phyloP scores from a whole-genome alignment of 345 rosid species.

The Dipteronia sinensis region DNA sequence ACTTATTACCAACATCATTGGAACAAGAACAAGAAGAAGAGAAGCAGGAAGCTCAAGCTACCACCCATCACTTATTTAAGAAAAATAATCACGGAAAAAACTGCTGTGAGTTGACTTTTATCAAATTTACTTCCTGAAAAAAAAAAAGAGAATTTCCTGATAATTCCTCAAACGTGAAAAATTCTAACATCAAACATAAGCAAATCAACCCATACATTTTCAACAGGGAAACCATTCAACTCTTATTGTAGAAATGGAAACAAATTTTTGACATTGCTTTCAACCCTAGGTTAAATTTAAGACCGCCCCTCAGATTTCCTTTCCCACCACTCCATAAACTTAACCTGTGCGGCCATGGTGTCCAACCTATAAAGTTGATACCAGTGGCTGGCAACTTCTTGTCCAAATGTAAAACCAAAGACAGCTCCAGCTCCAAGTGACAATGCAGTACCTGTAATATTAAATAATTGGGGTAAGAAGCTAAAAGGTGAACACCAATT shows the following conservation, averaged over 20 bases:
- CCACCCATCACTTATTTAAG: no score
- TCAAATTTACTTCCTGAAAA: no score
- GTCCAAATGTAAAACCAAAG: conserved; percentile 92
- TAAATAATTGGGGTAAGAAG: not conserved
- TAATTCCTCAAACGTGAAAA: no score
- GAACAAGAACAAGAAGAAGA: no score
- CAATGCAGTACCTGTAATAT: conserved; percentile 70
- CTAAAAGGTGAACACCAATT: not conserved
- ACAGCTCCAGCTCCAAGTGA: conserved; percentile 79
- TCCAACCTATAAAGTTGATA: conserved; percentile 83
- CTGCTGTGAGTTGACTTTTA: not conserved
- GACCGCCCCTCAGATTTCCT: conserved; percentile 44
- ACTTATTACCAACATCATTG: no score
- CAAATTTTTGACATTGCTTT: conserved; percentile 6
- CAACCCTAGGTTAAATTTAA: conserved; percentile 22
- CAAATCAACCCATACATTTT: conserved; percentile 15
- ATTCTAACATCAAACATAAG: conserved; percentile 4
- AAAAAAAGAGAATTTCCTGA: not conserved
- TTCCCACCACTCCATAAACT: conserved; percentile 98
- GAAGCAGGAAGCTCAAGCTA: no score
- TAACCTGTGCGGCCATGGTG: conserved; percentile 81
- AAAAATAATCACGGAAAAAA: no score
- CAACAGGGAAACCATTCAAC: conserved; percentile 6
- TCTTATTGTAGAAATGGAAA: conserved; percentile 23
- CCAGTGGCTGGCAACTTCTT: conserved; percentile 72